Conservation (phyloP, 2,329 filamentous ascomycete species). For the Leptographium radiaticola region DNA sequence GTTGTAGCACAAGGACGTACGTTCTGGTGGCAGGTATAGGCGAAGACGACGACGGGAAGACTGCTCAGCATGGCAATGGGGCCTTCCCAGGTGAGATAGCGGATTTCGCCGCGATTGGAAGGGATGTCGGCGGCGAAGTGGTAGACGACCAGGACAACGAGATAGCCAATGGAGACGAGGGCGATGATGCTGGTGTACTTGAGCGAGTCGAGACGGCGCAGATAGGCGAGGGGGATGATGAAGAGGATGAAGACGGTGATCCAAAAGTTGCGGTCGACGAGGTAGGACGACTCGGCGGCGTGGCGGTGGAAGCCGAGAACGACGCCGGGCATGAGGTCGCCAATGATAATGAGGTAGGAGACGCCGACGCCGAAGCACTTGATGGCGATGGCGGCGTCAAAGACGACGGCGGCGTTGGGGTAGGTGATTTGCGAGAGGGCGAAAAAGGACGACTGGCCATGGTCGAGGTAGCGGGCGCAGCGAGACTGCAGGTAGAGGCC, state of each 20-base stretch:
- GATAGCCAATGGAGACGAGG: constrained; percentile 82
- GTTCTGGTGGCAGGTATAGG: constrained; percentile 99
- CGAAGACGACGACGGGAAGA: constrained; percentile 92
- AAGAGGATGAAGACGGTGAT: constrained; percentile 95
- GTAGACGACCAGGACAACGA: constrained; percentile 85
- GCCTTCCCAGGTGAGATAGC: constrained; percentile 66
- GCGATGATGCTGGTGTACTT: constrained; percentile 95
- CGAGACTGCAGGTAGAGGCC: constrained; percentile 89
- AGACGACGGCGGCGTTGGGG: constrained; percentile 87
- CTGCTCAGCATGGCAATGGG: constrained; percentile 68
- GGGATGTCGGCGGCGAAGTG: constrained; percentile 77
- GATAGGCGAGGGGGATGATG: constrained; percentile 87
- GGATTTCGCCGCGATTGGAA: constrained; percentile 57
- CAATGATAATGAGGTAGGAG: constrained; percentile 97
- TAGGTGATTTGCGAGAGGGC: constrained; percentile 96
- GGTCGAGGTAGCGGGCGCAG: constrained; percentile 85
- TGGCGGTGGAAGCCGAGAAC: constrained; percentile 63
- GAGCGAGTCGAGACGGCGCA: constrained; percentile 81
- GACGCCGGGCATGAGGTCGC: constrained; percentile 94
- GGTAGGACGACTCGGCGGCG: constrained; percentile 52
- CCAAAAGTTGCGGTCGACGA: constrained; percentile 91
- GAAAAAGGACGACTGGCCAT: constrained; percentile 83
- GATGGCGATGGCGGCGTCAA: constrained; percentile 89
- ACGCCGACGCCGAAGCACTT: constrained; percentile 98
- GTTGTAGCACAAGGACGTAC: constrained; percentile 28